Evolutionary conservation across 1,284 basidiomycete species (phyloP), one percentile per base, ranked within the genome.

Genomic region (Ganoderma resinaceum): DNA sequence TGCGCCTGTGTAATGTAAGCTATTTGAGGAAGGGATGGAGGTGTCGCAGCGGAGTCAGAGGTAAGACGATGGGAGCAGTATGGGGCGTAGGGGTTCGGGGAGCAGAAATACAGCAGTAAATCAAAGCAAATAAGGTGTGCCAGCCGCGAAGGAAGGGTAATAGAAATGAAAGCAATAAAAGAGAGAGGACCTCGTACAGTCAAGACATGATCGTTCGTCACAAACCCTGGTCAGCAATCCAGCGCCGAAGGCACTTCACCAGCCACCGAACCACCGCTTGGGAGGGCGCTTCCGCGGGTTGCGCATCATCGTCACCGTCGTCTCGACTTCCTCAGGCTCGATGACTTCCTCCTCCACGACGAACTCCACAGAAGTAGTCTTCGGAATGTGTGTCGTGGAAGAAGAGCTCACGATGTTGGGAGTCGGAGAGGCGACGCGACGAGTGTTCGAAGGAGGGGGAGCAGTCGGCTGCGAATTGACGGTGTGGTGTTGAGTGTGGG

Each of bases 371-470:
- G 90, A 87, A 14, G 91, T 93, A 29, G 92, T 94, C 70, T 85
- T 86, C 31, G 91, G 92, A 75, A 86, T 89, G 61, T 80, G 78
- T 12, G 87, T 85, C 43, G 86, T 83, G 20, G 86, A 82, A 4
- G 87, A 84, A 63, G 85, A 83, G 38, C 83, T 84, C 29, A 84
- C 84, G 75, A 84, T 84, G 76, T 90, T 87, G 8, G 93, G 92
- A 37, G 87, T 86, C 43, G 93, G 93, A 71, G 86, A 86, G 40
- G 91, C 89, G 69, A 89, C 93, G 73, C 87, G 86, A 71, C 92
- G 91, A 61, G 92, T 94, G 77, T 88, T 91, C 75, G 92, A 90
- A 69, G 93, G 93, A 33, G 90, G 86, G 66, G 91, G 92, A 71
- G 91, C 86, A 65, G 87, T 88, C 74, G 91, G 85, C 61, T 88